Percentiles rank a stretch among this genome's conserved stretches.
Conservation (phyloP, 345 rosid species). For the Ceriops zippeliana region DNA sequence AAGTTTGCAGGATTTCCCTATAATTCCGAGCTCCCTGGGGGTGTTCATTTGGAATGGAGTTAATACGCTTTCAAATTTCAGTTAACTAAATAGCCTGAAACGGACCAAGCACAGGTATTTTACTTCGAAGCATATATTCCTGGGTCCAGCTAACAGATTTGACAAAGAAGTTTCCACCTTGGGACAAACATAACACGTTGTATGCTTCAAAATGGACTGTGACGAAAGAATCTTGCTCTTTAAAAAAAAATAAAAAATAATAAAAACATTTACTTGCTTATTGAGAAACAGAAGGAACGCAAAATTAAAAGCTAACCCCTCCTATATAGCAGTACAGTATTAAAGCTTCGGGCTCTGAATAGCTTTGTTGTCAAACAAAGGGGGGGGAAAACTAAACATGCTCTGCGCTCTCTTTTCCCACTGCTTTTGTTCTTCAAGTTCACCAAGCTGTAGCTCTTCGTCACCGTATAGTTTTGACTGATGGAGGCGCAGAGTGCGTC, state of each 20-base stretch:
- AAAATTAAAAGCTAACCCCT: conserved; percentile 7
- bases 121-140: too few relatives aligned
- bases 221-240: not conserved
- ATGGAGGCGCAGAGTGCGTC: too few relatives aligned
- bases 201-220: not conserved
- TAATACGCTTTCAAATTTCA: not conserved
- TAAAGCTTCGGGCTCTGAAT: too few relatives aligned
- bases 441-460: not conserved
- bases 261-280: too few relatives aligned
- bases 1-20: not conserved
- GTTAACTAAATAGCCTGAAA: not conserved
- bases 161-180: not conserved
- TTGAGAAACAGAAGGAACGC: not conserved
- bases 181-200: conserved; percentile 10
- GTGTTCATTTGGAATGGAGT: too few relatives aligned
- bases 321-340: not conserved
- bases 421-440: not conserved
- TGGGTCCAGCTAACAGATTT: not conserved
- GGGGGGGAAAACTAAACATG: too few relatives aligned
- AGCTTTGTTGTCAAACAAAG: too few relatives aligned
- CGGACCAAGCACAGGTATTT: not conserved
- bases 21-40: too few relatives aligned
- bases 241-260: too few relatives aligned
- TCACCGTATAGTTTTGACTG: too few relatives aligned
- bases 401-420: not conserved